phyloP scores from a whole-genome alignment of 805 yeast species.

The Metschnikowia gruessii region DNA sequence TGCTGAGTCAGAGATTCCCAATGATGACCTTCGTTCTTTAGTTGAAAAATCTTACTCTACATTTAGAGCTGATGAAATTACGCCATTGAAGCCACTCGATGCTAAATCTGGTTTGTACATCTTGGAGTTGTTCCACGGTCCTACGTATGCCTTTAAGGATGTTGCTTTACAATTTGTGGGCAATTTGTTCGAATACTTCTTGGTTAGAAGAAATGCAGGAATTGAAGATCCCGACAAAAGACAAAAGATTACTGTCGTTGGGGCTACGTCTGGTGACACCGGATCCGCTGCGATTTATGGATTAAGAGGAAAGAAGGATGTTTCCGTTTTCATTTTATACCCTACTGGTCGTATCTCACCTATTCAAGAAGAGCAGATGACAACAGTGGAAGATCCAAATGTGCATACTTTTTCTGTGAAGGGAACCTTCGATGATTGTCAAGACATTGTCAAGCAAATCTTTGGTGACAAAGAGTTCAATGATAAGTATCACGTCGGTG shows the following conservation, averaged over 20 bases:
- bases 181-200: conserved; percentile 89
- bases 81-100: conserved; percentile 74
- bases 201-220: conserved; percentile 65
- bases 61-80: conserved; percentile 82
- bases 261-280: conserved; percentile 99
- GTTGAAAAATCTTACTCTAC: conserved; percentile 79
- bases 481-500: conserved; percentile 88
- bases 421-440: conserved; percentile 98
- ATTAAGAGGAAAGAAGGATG: conserved; percentile 93
- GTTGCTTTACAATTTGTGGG: conserved; percentile 98
- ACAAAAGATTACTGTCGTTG: conserved; percentile 90
- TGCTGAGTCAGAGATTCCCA: conserved; percentile 66
- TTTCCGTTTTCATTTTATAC: conserved; percentile 92
- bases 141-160: conserved; percentile 98
- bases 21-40: conserved; percentile 60
- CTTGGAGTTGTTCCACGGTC: conserved; percentile 96
- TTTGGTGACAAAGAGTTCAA: conserved; percentile 90
- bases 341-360: conserved; percentile 98
- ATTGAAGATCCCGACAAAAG: conserved; percentile 52
- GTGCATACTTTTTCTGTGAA: conserved; percentile 93
- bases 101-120: conserved; percentile 60
- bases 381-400: conserved; percentile 88
- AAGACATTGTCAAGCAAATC: conserved; percentile 89
- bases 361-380: conserved; percentile 97
- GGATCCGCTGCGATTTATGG: conserved; percentile 99